Evolutionary conservation across 1,139 yeast species (phyloP), one percentile per base, ranked within the genome.

Genomic region (Schwanniomyces etchellsii): DNA sequence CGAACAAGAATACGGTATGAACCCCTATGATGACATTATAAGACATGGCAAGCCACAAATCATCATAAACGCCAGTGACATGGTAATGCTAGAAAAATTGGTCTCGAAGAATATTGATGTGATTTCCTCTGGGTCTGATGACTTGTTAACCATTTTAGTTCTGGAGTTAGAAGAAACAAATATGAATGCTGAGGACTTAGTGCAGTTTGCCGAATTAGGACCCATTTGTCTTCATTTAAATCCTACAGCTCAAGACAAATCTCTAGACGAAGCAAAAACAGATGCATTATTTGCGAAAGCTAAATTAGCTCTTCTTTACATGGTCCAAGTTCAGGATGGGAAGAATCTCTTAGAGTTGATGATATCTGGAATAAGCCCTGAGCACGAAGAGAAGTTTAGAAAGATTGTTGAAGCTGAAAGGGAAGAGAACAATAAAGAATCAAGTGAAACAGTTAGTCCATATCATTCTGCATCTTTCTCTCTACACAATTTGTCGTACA

Each of bases 281-380:
- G 70, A 70, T 34, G 64, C 81, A 2, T 57, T 86, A 20, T 64
- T 83, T 46, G 74, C 89, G 28, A 89, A 88, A 44, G 86, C 85
- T 1, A 91, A 91, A 52, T 66, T 95, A 41, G 81, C 89, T 39
- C 59, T 89, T 21, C 59, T 83, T 14, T 88, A 86, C 47, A 77
- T 89, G 43, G 75, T 89, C 37, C 76, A 89, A 38, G 84, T 91
- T 10, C 95, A 91, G 58, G 74, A 74, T 20, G 86, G 86, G 14
- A 67, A 74, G 3, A 82, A 80, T 37, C 57, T 91, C 29, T 67
- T 85, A 38, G 95, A 84, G 28, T 60, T 89, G 29, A 62, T 88
- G 33, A 71, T 84, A 4, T 77, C 88, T 5, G 82, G 83, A 2
- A 85, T 89, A 16, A 63, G 70, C 16, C 77, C 78, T 0, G 65